A percentile compares a stretch with the other conserved stretches of the same genome.
Conservation (phyloP, 768 basidiomycete species). For the Coprinopsis marcescibilis region DNA sequence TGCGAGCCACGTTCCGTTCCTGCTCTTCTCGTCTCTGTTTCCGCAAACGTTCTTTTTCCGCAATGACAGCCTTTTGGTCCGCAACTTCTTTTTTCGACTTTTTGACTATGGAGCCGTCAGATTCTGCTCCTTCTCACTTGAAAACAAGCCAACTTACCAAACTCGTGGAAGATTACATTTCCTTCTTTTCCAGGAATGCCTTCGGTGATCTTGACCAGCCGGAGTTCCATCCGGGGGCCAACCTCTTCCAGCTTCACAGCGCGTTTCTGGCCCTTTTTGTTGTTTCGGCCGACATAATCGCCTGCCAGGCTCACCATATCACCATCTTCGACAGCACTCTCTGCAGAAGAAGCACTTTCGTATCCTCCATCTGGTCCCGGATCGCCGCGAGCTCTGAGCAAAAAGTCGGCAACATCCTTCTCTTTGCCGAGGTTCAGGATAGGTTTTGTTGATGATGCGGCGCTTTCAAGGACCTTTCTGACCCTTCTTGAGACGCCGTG, state of each 20-base stretch:
- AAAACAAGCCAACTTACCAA: slow-evolving; percentile 51
- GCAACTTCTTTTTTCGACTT: slow-evolving; percentile 76
- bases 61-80: slow-evolving; percentile 66
- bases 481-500: slow-evolving; percentile 92
- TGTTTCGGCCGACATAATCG: slow-evolving; percentile 94
- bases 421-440: slow-evolving; percentile 82
- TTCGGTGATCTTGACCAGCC: slow-evolving; percentile 89
- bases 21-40: slow-evolving; percentile 84
- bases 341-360: slow-evolving; percentile 76
- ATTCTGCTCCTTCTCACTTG: slow-evolving; percentile 3
- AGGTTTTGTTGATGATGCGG: slow-evolving; percentile 30
- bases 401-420: slow-evolving; percentile 92
- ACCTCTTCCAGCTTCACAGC: slow-evolving; percentile 92
- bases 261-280: slow-evolving; percentile 84
- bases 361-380: slow-evolving; percentile 63
- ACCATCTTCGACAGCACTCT: slow-evolving; percentile 83
- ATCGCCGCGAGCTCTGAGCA: slow-evolving; percentile 68
- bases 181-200: slow-evolving; percentile 93
- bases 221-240: slow-evolving; percentile 92
- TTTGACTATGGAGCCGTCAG: slow-evolving; percentile 55
- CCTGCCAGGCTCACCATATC: slow-evolving; percentile 81
- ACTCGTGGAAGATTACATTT: slow-evolving; percentile 88
- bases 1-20: slow-evolving; percentile 73
- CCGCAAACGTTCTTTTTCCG: slow-evolving; percentile 67
- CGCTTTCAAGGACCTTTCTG: slow-evolving; percentile 74